Percentiles rank a stretch among this genome's conserved stretches.
Evolutionary conservation across 306 rosid species (phyloP).

Genomic region (Prunus kanzakura): DNA sequence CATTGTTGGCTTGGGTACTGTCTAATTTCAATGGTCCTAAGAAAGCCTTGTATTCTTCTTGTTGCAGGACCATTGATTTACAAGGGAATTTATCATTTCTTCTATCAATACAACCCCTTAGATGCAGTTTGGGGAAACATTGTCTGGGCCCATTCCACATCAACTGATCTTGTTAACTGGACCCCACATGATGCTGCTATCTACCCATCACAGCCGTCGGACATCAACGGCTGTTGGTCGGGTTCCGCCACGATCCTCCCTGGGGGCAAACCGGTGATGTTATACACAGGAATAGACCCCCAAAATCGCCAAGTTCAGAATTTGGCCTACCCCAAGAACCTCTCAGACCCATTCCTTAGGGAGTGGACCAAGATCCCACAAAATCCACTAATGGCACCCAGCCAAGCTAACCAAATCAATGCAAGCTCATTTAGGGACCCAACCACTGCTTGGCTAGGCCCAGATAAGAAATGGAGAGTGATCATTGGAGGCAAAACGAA

Average conservation of each 20-base stretch:
- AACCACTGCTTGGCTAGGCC: conserved; percentile 77
- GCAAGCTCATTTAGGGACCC: conserved; percentile 82
- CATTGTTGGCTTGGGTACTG: background rate
- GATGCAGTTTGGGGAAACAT: conserved; percentile 80
- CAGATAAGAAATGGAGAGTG: conserved; percentile 56
- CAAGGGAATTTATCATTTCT: conserved; percentile 69
- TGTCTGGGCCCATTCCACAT: conserved; percentile 88
- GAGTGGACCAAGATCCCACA: conserved; percentile 63
- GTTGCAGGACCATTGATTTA: conserved; percentile 59
- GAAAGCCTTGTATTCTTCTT: background rate
- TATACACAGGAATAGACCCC: conserved; percentile 77
- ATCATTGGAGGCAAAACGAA: conserved; percentile 52
- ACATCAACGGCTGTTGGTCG: conserved; percentile 82
- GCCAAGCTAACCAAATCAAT: conserved; percentile 37
- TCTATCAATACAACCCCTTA: conserved; percentile 75
- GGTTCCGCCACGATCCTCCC: conserved; percentile 75
- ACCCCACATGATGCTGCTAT: conserved; percentile 60
- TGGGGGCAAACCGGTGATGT: conserved; percentile 54
- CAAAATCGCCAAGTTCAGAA: conserved; percentile 67
- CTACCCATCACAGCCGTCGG: conserved; percentile 57
- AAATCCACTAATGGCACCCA: conserved; percentile 74
- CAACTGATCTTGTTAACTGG: conserved; percentile 82
- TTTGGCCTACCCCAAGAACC: conserved; percentile 62
- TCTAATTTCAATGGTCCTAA: background rate
- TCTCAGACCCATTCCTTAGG: conserved; percentile 68